Evolutionary conservation across 202 grass and related monocot species (phyloP), one percentile per base, ranked within the genome.

Genomic region (Schoenoplectus tabernaemontani): DNA sequence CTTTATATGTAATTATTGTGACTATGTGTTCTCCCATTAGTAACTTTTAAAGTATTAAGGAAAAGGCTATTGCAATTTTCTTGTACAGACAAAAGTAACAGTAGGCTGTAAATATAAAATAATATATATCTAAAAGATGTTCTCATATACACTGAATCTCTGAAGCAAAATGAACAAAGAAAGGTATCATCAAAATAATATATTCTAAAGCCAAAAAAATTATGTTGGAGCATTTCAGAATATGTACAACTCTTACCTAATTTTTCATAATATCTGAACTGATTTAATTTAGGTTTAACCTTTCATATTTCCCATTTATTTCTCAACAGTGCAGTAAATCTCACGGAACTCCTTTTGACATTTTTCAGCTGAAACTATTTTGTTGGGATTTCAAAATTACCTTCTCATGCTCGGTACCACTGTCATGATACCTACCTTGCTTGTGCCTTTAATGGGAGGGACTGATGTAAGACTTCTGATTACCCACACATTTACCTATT

Each of bases 391-490:
- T 57, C 87, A 88, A 56, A 85, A 88, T 72, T 88, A 85, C 78
- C 81, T 88, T 36, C 32, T 88, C 47, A 83, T 85, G 87, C 83
- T 88, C 17, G 87, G 87, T 60, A 88, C 83, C 17, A 85, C 69
- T 82, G 83, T 88, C 57, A 88, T 88, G 87, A 88, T 88, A 68
- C 87, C 87, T 78, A 85, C 87, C 50, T 54, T 71, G 20, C 83
- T 88, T 36, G 87, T 88, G 32, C 87, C 87, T 38, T 61, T 82
- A 59, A 88, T 88, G 87, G 87, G 87, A 48, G 87, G 87, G n/a
- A 85, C 15, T 79, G 83, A 85, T 85, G 87, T 88, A 83, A 82
- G 87, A 69, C 50, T 50, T 42, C 16, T 57, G 51, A 56, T 65
- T 69, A 82, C 42, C 16, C 51, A 56, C 20, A 37, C 10, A 68